Base-by-base conservation (phyloP, 495 filamentous ascomycete genomes). In the Daldinia bambusicola region DNA sequence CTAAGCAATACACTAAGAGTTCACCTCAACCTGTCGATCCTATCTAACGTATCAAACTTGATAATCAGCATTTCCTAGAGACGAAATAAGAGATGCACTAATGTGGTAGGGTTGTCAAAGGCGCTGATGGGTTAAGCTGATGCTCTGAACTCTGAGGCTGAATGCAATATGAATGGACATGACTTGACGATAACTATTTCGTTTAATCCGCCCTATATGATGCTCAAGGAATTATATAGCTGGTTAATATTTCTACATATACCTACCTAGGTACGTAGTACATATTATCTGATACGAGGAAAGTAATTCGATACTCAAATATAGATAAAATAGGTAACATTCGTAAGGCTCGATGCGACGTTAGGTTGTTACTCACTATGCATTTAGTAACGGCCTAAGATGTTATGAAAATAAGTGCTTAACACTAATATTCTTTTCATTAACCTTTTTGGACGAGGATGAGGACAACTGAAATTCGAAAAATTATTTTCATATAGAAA, bases 281-380 rank as follows among this genome's bases (percentile, higher is more conserved):
- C 10, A 13, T 40, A 40, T n/a, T 26, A 51, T 18, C 36, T 10
- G 0, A 45, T 31, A 20, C 14, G 8, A 20, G 20, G 50, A 4
- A 67, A 61, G 37, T 37, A 18, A 55, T n/a, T 26, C 26, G 26
- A 3, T 18, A 56, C 1, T 16, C 22, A 38, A 9, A 20, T 32
- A 13, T 8, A 53, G 13, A 3, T 32, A 53, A 53, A 32, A 30
- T 45, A n/a, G n/a, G n/a, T n/a, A 70, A 61, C 61, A 32, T 9
- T 56, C 13, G 50, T 70, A 66, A 43, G 55, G 56, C 67, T 63
- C 18, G 59, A 59, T 31, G 13, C 34, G 22, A 69, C 48, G 36
- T 26, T 26, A 26, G 26, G 53, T 48, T 22, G 43, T 22, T 22
- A 10, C 7, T 22, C 7, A 22, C 43, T 1, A 48, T 18, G 18